Percentiles rank a stretch among this genome's conserved stretches.
Conservation (phyloP, 2,329 filamentous ascomycete genomes). For the Pleoardoris graminearum region DNA sequence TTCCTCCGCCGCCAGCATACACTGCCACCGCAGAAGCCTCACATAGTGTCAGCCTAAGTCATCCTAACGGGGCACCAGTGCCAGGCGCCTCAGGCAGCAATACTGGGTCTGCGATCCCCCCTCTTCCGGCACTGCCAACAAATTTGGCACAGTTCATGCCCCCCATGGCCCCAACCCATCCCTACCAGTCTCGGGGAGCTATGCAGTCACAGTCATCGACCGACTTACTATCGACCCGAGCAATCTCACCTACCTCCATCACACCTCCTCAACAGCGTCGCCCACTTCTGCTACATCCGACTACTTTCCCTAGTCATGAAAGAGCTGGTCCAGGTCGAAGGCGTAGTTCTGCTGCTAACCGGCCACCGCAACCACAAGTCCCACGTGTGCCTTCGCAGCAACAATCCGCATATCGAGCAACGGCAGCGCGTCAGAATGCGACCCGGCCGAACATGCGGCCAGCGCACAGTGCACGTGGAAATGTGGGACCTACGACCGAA, state of each 20-base stretch:
- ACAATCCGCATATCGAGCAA: constrained; percentile 24
- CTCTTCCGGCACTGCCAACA: constrained; percentile 30
- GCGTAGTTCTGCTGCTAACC: constrained; percentile 28
- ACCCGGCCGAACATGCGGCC: constrained; percentile 13
- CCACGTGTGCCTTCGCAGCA: constrained; percentile 13
- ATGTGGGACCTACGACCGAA: constrained; percentile 25
- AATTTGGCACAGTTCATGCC: constrained; percentile 20
- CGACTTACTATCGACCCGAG: constrained; percentile 21
- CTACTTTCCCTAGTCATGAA: constrained; percentile 38
- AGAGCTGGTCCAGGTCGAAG: constrained; percentile 24
- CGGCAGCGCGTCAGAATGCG: constrained; percentile 5
- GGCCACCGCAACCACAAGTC: constrained; percentile 16
- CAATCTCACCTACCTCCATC: neutral
- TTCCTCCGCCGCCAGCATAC: constrained; percentile 82
- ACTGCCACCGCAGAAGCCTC: constrained; percentile 59
- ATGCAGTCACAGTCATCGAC: constrained; percentile 29
- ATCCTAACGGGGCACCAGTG: constrained; percentile 37
- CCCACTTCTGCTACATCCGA: constrained; percentile 40
- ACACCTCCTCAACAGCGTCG: constrained; percentile 19
- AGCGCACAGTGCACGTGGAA: constrained; percentile 17
- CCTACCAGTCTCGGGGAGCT: constrained; percentile 23
- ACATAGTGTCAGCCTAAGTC: constrained; percentile 43
- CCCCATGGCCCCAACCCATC: constrained; percentile 20
- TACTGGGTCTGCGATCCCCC: constrained; percentile 20
- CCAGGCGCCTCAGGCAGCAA: constrained; percentile 11